Evolutionary conservation across 106 monocot species (phyloP).

Genomic region (Vanilla planifolia): DNA sequence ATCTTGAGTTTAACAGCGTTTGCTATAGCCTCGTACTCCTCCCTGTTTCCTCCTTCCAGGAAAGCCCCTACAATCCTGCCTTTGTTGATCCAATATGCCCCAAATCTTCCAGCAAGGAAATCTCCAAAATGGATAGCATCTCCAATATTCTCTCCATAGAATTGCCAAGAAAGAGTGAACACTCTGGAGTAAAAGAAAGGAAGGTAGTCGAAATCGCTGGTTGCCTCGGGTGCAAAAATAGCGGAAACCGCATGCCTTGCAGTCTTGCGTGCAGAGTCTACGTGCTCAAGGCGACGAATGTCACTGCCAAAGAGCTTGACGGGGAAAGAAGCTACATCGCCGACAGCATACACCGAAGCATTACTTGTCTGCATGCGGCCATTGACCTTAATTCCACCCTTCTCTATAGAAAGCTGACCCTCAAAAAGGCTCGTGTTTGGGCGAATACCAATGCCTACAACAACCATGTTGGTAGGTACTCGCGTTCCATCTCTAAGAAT

Average conservation of each 20-base stretch:
- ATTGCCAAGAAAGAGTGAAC: slow-evolving; percentile 91
- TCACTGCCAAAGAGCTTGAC: slow-evolving; percentile 79
- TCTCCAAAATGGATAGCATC: slow-evolving; percentile 81
- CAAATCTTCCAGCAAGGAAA: slow-evolving; percentile 47
- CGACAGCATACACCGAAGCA: slow-evolving; percentile 78
- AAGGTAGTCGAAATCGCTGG: slow-evolving; percentile 64
- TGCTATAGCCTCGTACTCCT: slow-evolving; percentile 82
- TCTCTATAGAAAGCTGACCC: slow-evolving; percentile 65
- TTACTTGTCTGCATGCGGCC: slow-evolving; percentile 82
- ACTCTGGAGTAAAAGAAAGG: slow-evolving; percentile 98
- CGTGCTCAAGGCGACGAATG: slow-evolving; percentile 80
- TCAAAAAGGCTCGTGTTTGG: slow-evolving; percentile 83
- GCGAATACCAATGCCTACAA: slow-evolving; percentile 89
- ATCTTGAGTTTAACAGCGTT: slow-evolving; percentile 41
- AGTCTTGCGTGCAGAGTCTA: slow-evolving; percentile 84
- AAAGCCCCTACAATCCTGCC: slow-evolving; percentile 66
- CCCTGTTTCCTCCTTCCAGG: slow-evolving; percentile 70
- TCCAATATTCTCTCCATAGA: slow-evolving; percentile 85
- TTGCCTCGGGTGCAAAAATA: slow-evolving; percentile 45
- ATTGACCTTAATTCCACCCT: slow-evolving; percentile 95
- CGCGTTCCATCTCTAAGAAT: slow-evolving; percentile 75
- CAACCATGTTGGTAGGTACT: slow-evolving; percentile 76
- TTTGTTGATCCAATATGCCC: slow-evolving; percentile 78
- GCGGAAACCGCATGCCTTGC: slow-evolving; percentile 80
- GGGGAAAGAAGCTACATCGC: slow-evolving; percentile 92